A percentile compares a stretch with the other conserved stretches of the same genome.
phyloP scores from a whole-genome alignment of 1,284 basidiomycete genomes.

The Rhodotorula mucilaginosa region DNA sequence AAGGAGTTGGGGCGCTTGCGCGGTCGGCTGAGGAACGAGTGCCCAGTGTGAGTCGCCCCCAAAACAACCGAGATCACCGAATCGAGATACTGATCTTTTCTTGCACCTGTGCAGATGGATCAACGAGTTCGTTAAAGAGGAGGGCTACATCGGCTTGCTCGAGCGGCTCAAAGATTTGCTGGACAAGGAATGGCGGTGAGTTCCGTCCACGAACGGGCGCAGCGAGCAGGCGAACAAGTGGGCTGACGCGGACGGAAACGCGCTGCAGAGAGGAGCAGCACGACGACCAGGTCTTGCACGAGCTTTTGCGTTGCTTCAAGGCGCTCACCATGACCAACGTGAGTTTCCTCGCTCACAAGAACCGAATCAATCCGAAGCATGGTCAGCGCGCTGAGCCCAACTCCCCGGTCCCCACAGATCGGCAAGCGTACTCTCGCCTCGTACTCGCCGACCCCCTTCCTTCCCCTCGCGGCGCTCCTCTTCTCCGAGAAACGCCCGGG shows the following conservation, averaged over 20 bases:
- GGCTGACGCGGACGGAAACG: background rate
- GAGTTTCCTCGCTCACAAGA: constrained; percentile 49
- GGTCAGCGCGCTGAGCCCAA: background rate
- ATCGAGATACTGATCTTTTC: no score
- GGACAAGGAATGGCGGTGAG: constrained; percentile 82
- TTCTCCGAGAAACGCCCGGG: constrained; percentile 98
- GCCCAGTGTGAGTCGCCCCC: constrained; percentile 57
- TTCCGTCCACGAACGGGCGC: background rate
- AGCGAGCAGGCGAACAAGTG: background rate
- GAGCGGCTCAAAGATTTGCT: constrained; percentile 86
- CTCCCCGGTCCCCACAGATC: constrained; percentile 32
- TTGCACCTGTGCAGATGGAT: constrained; percentile 57
- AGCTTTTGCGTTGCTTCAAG: constrained; percentile 89
- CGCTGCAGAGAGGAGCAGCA: constrained; percentile 76
- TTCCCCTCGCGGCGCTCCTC: constrained; percentile 73
- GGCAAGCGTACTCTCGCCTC: constrained; percentile 67
- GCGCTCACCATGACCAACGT: constrained; percentile 86
- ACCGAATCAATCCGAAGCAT: background rate
- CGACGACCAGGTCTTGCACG: constrained; percentile 89
- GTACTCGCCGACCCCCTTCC: constrained; percentile 79
- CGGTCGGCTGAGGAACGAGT: constrained; percentile 77
- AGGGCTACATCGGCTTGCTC: constrained; percentile 81
- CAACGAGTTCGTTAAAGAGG: constrained; percentile 75
- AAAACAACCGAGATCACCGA: no score
- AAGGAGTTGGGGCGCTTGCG: constrained; percentile 63